Base-by-base conservation (phyloP, 805 yeast genomes). In the Pichia insulana region DNA sequence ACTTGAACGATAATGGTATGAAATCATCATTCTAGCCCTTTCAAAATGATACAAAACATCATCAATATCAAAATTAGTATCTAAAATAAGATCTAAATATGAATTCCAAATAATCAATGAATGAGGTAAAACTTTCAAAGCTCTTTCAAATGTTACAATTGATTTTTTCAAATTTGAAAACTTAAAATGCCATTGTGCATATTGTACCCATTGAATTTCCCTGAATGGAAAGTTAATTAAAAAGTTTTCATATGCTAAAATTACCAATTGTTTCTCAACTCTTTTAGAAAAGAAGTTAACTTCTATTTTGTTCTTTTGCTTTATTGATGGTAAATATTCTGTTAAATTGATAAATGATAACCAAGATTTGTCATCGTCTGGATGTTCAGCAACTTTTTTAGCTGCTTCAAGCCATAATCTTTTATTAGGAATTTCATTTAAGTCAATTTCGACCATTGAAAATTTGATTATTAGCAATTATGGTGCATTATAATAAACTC, bases 141-240 rank as follows among this genome's bases (percentile, higher is more conserved):
- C 69, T n/a, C 60, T 48, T 26, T 59, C 46, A 48, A 62, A 76
- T 2, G 74, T 55, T 2, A 43, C 46, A 2, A 56, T 55, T 2
- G 76, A 68, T 3, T 46, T 43, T 0, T 57, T 59, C 1, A 74
- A 64, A 38, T 64, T 52, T 1, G 76, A 78, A 26, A 74, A 53
- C 27, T 57, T 59, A 48, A 67, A 71, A 48, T 69, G 71, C 66
- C 70, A 61, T 3, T 58, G 52, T 0, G 82, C 80, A 53, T 62
- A 76, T 31, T 69, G 63, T n/a, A 74, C 58, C 84, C 84, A 79
- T 50, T 74, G 74, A 36, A 71, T 73, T 47, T 70, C 75, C 26
- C 71, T 56, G 5, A 61, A 54, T 0, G 85, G 84, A 50, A 59
- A 78, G 37, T 66, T 64, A 1, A 56, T 55, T 13, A 78, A 59